Evolutionary conservation across 257 asterid genomes (phyloP).

Genomic region (Ligustrum vulgare): DNA sequence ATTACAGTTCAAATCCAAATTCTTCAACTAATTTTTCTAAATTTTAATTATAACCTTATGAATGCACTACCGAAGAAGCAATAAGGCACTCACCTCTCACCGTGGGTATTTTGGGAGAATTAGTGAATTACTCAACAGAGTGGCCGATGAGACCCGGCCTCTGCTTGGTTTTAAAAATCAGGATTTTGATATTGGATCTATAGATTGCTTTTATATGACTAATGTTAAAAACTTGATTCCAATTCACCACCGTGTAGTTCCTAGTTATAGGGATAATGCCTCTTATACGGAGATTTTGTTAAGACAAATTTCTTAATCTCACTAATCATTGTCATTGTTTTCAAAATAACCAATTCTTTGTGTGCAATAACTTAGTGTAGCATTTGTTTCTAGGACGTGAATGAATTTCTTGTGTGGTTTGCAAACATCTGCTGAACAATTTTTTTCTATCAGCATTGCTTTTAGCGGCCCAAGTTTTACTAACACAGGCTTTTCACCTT

Average conservation of each 20-base stretch:
- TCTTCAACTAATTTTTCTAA: too few species aligned
- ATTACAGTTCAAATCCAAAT: too few species aligned
- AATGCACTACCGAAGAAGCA: neutral
- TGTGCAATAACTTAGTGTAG: neutral
- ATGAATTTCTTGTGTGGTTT: neutral
- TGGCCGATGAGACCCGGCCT: neutral
- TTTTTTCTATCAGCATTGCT: neutral
- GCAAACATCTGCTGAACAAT: neutral
- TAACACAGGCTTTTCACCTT: slow-evolving; percentile 12
- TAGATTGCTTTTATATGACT: neutral
- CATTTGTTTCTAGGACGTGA: neutral
- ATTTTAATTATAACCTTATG: neutral
- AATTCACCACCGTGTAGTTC: neutral
- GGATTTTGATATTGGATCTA: neutral
- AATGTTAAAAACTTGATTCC: neutral
- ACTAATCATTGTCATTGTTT: too few species aligned
- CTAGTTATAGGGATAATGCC: neutral
- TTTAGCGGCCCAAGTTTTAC: neutral
- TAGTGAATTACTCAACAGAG: neutral
- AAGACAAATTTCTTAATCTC: neutral
- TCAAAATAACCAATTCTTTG: neutral
- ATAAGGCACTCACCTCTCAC: neutral
- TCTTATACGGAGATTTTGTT: neutral
- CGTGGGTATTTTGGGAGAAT: neutral
- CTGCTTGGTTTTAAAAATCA: too few species aligned